These are phyloP conservation scores for Candida maris DNA, from an alignment of 805 yeast species.

Conservation along the genomic window DNA sequence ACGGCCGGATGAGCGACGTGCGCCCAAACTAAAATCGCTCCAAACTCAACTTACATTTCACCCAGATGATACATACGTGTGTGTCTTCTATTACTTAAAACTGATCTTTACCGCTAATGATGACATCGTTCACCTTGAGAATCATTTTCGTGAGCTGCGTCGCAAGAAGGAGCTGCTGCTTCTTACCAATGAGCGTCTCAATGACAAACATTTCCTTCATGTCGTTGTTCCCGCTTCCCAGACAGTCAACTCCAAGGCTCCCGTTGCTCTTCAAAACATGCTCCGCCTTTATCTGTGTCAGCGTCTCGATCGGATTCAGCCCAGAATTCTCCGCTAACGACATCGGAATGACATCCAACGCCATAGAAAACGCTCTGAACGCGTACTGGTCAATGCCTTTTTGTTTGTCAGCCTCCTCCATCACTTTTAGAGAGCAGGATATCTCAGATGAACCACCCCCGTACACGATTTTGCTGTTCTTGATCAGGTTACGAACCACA, in stretches of 20 bases:
- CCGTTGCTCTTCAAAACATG: constrained; percentile 73
- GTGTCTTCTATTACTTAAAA: too few species aligned
- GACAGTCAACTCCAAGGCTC: constrained; percentile 87
- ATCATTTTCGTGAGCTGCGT: constrained; percentile 98
- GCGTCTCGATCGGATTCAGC: constrained; percentile 85
- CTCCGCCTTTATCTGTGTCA: constrained; percentile 76
- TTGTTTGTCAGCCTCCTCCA: constrained; percentile 88
- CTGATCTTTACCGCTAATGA: constrained; percentile 49
- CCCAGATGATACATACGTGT: too few species aligned
- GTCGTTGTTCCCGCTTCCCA: constrained; percentile 82
- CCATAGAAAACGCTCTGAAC: constrained; percentile 89
- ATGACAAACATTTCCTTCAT: constrained; percentile 94
- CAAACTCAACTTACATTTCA: too few species aligned
- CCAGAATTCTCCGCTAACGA: constrained; percentile 97
- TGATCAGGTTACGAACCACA: constrained; percentile 92
- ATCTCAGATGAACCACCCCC: constrained; percentile 99
- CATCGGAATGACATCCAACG: constrained; percentile 90
- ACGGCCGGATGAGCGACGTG: constrained; percentile 26
- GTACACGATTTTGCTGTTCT: constrained; percentile 91
- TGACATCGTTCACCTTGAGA: constrained; percentile 93
- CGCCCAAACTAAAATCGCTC: too few species aligned
- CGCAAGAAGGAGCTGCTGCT: constrained; percentile 91
- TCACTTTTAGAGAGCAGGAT: constrained; percentile 85
- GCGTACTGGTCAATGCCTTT: constrained; percentile 97
- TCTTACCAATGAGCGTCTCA: constrained; percentile 96